Percentiles rank a stretch among this genome's conserved stretches.
These are phyloP conservation scores for Arthromyces matolae DNA, from an alignment of 768 basidiomycete species.

Conservation along the genomic window DNA sequence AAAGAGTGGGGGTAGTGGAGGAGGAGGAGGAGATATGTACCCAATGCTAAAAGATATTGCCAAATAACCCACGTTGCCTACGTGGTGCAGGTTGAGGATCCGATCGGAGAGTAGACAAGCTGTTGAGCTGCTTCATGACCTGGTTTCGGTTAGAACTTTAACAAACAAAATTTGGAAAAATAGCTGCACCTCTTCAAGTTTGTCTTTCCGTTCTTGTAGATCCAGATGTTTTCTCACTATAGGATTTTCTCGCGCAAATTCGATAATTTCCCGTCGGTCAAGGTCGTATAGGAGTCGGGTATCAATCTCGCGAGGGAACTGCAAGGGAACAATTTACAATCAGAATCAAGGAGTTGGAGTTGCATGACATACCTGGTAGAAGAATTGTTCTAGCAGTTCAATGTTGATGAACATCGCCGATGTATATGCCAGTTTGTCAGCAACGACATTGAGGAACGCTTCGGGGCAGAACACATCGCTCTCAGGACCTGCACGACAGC, in stretches of 20 bases:
- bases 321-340: not conserved
- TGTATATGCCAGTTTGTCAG: slow-evolving; percentile 94
- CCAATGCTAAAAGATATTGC: slow-evolving; percentile 70
- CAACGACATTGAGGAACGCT: slow-evolving; percentile 93
- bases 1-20: no score
- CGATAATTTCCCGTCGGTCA: slow-evolving; percentile 83
- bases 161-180: not conserved
- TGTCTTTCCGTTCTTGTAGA: slow-evolving; percentile 94
- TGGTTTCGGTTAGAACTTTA: slow-evolving; percentile 24
- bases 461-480: slow-evolving; percentile 92
- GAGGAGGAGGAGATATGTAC: no score
- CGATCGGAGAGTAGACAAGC: slow-evolving; percentile 81
- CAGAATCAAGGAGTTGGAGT: not conserved
- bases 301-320: slow-evolving; percentile 99
- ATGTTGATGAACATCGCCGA: slow-evolving; percentile 99
- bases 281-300: slow-evolving; percentile 89
- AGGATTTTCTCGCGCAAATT: slow-evolving; percentile 96
- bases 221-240: slow-evolving; percentile 83
- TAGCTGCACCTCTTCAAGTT: slow-evolving; percentile 80
- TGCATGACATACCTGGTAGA: slow-evolving; percentile 76
- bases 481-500: slow-evolving; percentile 84
- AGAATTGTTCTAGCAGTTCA: slow-evolving; percentile 96
- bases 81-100: slow-evolving; percentile 74
- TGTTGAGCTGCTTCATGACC: slow-evolving; percentile 96
- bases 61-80: slow-evolving; percentile 76